A percentile compares a stretch with the other conserved stretches of the same genome.
phyloP scores from a whole-genome alignment of 2,329 filamentous ascomycete species.

The Neonectria coccinea region DNA sequence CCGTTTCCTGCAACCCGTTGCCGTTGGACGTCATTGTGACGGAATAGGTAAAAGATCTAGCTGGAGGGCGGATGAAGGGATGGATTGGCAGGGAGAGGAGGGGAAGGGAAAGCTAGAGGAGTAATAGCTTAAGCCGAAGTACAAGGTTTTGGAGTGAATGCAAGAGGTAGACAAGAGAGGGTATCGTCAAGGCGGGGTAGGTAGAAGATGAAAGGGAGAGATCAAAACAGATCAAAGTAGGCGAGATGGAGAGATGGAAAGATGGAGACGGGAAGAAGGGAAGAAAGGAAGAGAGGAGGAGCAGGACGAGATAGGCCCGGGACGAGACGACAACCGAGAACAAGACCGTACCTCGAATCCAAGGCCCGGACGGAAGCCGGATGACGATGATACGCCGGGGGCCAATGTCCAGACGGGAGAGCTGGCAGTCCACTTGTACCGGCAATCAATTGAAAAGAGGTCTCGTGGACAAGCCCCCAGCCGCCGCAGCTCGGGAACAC shows the following conservation, averaged over 20 bases:
- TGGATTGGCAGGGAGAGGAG: constrained; percentile 20
- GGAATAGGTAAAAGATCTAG: constrained; percentile 34
- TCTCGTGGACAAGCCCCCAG: constrained; percentile 32
- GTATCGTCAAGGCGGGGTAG: constrained; percentile 31
- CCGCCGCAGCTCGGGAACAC: constrained; percentile 35
- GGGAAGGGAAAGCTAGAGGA: constrained; percentile 30
- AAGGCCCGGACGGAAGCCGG: constrained; percentile 32
- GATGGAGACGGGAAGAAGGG: constrained; percentile 20
- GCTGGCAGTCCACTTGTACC: background rate
- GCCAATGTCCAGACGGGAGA: constrained; percentile 8
- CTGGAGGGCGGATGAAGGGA: constrained; percentile 27
- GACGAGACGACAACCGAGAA: constrained; percentile 25
- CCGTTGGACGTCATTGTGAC: constrained; percentile 54
- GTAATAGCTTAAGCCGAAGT: constrained; percentile 30
- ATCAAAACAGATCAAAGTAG: constrained; percentile 31
- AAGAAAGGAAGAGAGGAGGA: constrained; percentile 19
- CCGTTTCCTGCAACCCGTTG: constrained; percentile 65
- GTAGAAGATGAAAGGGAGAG: constrained; percentile 25
- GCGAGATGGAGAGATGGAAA: constrained; percentile 29
- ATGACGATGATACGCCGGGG: constrained; percentile 44
- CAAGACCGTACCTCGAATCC: constrained; percentile 29
- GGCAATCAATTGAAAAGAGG: constrained; percentile 31
- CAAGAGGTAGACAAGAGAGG: constrained; percentile 10
- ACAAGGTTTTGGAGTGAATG: constrained; percentile 32
- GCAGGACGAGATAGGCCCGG: constrained; percentile 31